These are phyloP conservation scores for Camelina hispida DNA, from an alignment of 345 rosid genomes.

Conservation along the genomic window DNA sequence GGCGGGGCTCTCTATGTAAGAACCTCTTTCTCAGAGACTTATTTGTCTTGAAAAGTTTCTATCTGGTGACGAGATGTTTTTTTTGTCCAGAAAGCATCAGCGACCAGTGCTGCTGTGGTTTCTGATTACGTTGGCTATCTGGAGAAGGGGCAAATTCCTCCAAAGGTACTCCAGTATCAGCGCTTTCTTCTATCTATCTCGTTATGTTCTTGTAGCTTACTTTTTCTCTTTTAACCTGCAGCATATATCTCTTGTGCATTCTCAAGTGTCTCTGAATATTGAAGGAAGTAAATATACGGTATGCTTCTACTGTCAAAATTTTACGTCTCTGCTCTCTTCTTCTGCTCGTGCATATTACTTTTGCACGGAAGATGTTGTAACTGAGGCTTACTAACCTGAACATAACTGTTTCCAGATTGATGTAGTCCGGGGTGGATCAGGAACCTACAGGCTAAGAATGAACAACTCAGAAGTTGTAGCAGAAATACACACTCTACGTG, in stretches of 20 bases:
- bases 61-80: conserved; percentile 25
- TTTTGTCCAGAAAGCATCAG: conserved; percentile 88
- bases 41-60: conserved; percentile 17
- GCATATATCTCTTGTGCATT: conserved; percentile 96
- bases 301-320: conserved; percentile 35
- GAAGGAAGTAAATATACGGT: conserved; percentile 99
- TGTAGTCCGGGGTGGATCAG: conserved; percentile 93
- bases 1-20: conserved; percentile 98
- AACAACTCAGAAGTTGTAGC: conserved; percentile 90
- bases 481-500: conserved; percentile 97
- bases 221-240: conserved; percentile 50
- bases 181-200: not conserved
- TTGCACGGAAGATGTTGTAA: conserved; percentile 20
- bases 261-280: conserved; percentile 95
- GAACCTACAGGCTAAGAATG: conserved; percentile 91
- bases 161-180: conserved; percentile 64
- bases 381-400: conserved; percentile 11
- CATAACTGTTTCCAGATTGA: conserved; percentile 63
- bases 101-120: conserved; percentile 94
- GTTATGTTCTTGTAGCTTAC: conserved; percentile 30
- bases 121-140: conserved; percentile 98
- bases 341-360: conserved; percentile 11
- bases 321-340: conserved; percentile 3
- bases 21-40: conserved; percentile 27
- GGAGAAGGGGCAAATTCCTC: conserved; percentile 99